phyloP scores from a whole-genome alignment of 768 basidiomycete species.

The Kondoa malvinella region DNA sequence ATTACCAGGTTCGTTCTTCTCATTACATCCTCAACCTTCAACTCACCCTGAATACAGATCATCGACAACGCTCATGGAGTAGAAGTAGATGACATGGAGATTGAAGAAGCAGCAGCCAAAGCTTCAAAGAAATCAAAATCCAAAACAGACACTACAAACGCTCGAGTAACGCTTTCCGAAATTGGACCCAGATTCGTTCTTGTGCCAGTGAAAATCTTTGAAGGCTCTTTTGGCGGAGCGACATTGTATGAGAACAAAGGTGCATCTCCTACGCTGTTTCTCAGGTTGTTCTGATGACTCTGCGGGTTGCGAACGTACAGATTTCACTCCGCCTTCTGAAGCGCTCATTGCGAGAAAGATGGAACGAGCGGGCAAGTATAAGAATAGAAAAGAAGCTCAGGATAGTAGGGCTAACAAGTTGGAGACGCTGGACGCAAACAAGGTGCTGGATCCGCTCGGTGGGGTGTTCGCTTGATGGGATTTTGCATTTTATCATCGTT shows the following conservation, averaged over 20 bases:
- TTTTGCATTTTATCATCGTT: not conserved
- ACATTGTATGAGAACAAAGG: slow-evolving; percentile 92
- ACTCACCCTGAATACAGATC: not conserved
- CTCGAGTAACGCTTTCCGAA: slow-evolving; percentile 75
- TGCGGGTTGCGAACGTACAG: slow-evolving; percentile 35
- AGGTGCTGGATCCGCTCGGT: slow-evolving; percentile 42
- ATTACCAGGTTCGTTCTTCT: slow-evolving; percentile 58
- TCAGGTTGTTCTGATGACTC: not conserved
- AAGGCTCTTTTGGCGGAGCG: slow-evolving; percentile 87
- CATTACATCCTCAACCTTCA: not conserved
- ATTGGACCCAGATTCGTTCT: slow-evolving; percentile 95
- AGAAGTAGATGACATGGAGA: slow-evolving; percentile 55
- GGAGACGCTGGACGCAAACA: slow-evolving; percentile 46
- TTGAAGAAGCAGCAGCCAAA: slow-evolving; percentile 16
- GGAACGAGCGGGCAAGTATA: slow-evolving; percentile 65
- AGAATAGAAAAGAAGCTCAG: slow-evolving; percentile 60
- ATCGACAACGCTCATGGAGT: not conserved
- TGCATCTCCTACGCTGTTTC: not conserved
- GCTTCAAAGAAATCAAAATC: slow-evolving; percentile 38
- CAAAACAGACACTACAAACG: slow-evolving; percentile 32
- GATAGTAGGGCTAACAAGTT: slow-evolving; percentile 48
- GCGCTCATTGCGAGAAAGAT: slow-evolving; percentile 52
- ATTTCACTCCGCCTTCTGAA: slow-evolving; percentile 78
- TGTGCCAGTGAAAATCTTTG: slow-evolving; percentile 93
- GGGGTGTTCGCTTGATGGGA: slow-evolving; percentile 66